phyloP scores from a whole-genome alignment of 148 eudicot genomes.

The Camellia japonica region DNA sequence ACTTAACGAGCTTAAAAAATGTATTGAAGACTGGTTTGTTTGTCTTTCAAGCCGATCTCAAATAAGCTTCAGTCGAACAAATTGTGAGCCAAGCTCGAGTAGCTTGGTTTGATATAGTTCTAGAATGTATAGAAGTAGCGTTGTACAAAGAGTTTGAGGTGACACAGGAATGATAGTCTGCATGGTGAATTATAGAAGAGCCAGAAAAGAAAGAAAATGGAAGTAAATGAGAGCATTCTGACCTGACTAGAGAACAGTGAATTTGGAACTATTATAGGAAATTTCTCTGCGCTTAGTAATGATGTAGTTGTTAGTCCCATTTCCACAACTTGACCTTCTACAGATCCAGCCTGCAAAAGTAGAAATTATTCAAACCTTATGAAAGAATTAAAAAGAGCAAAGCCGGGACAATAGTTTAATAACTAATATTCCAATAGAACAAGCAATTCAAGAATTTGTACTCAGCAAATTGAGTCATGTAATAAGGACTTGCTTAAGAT shows the following conservation, averaged over 20 bases:
- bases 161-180: not conserved
- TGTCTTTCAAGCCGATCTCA: too few species aligned
- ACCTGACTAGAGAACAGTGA: slow-evolving; percentile 95
- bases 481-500: not conserved
- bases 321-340: slow-evolving; percentile 97
- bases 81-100: too few species aligned
- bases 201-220: not conserved
- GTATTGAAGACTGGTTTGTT: too few species aligned
- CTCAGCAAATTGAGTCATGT: not conserved
- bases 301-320: slow-evolving; percentile 91
- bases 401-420: not conserved
- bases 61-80: too few species aligned
- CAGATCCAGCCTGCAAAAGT: slow-evolving; percentile 86
- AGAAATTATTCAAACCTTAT: not conserved
- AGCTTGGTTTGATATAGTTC: too few species aligned
- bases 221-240: slow-evolving; percentile 10
- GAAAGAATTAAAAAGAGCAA: not conserved
- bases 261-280: slow-evolving; percentile 88
- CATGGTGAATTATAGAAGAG: not conserved
- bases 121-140: too few species aligned
- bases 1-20: too few species aligned
- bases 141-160: not conserved
- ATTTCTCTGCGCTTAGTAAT: slow-evolving; percentile 75
- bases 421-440: slow-evolving; percentile 5
- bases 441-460: not conserved